Conservation (phyloP, 805 yeast species). For the Metschnikowia vanudenii region DNA sequence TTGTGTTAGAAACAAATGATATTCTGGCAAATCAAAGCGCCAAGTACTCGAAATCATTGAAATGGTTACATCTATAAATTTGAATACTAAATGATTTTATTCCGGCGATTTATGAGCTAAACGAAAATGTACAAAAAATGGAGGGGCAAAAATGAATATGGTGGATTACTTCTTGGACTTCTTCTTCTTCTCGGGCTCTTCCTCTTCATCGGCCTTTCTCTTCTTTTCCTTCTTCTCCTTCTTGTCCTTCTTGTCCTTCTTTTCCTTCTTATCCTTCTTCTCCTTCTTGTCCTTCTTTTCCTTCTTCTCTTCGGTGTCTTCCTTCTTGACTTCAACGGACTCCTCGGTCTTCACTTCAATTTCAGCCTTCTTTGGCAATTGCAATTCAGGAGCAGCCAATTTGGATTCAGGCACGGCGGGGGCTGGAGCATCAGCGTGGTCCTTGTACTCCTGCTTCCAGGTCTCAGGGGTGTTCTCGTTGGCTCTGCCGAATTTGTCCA, state of each 20-base stretch:
- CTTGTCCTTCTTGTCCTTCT: slow-evolving; percentile 52
- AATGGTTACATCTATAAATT: too few species aligned
- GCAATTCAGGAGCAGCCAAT: slow-evolving; percentile 45
- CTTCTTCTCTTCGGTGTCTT: slow-evolving; percentile 33
- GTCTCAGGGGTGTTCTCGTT: slow-evolving; percentile 91
- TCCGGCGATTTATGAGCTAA: slow-evolving; percentile 6
- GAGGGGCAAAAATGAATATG: slow-evolving; percentile 12
- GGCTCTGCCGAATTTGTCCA: slow-evolving; percentile 91
- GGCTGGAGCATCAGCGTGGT: slow-evolving; percentile 58
- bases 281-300: slow-evolving; percentile 53
- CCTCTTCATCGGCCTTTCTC: slow-evolving; percentile 31
- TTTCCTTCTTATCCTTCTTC: slow-evolving; percentile 62
- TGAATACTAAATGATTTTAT: background rate
- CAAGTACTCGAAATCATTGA: too few species aligned
- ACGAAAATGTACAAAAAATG: slow-evolving; percentile 7
- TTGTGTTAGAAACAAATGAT: too few species aligned
- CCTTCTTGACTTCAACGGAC: slow-evolving; percentile 22
- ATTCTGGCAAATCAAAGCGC: too few species aligned
- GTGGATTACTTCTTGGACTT: slow-evolving; percentile 40
- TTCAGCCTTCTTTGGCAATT: slow-evolving; percentile 50
- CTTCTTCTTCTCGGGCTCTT: slow-evolving; percentile 50
- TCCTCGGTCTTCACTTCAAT: slow-evolving; percentile 41
- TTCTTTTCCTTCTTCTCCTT: slow-evolving; percentile 38
- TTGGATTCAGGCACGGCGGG: slow-evolving; percentile 58
- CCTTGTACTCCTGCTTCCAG: slow-evolving; percentile 85